Evolutionary conservation across 2,329 filamentous ascomycete species (phyloP).

Genomic region (Ascochyta lentis): DNA sequence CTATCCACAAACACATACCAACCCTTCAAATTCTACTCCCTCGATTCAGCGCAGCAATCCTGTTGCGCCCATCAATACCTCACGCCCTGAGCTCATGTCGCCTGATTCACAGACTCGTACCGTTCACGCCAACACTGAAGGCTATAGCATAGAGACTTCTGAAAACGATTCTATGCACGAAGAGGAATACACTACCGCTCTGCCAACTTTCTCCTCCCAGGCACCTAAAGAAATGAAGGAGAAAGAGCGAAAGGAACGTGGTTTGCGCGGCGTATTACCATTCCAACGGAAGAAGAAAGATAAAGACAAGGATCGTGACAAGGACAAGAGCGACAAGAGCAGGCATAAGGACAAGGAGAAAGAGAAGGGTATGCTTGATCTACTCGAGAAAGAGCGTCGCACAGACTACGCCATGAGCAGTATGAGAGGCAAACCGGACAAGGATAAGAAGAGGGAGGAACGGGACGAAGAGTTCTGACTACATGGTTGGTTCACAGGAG

Average conservation of each 20-base stretch:
- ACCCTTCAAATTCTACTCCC: slow-evolving; percentile 30
- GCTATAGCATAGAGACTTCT: slow-evolving; percentile 40
- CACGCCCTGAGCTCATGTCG: slow-evolving; percentile 24
- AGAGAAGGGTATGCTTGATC: slow-evolving; percentile 25
- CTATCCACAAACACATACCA: slow-evolving; percentile 38
- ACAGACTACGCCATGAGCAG: slow-evolving; percentile 20
- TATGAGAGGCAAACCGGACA: slow-evolving; percentile 16
- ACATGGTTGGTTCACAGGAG: slow-evolving; percentile 46
- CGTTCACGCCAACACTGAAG: slow-evolving; percentile 33
- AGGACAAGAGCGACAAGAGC: slow-evolving; percentile 27
- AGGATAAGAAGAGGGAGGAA: slow-evolving; percentile 28
- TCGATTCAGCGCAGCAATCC: slow-evolving; percentile 26
- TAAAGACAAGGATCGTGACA: slow-evolving; percentile 29
- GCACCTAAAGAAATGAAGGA: slow-evolving; percentile 39
- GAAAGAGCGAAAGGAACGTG: slow-evolving; percentile 49
- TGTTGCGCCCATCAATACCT: slow-evolving; percentile 32
- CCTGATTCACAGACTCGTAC: slow-evolving; percentile 32
- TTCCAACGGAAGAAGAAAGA: slow-evolving; percentile 47
- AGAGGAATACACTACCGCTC: slow-evolving; percentile 48
- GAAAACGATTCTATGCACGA: slow-evolving; percentile 45
- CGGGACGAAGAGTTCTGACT: slow-evolving; percentile 44
- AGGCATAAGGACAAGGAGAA: slow-evolving; percentile 24
- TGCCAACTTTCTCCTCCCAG: slow-evolving; percentile 45
- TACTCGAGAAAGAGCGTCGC: slow-evolving; percentile 10
- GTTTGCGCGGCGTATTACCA: slow-evolving; percentile 48